A percentile compares a stretch with the other conserved stretches of the same genome.
phyloP scores from a whole-genome alignment of 2,329 filamentous ascomycete species.

The Fusarium sp. region DNA sequence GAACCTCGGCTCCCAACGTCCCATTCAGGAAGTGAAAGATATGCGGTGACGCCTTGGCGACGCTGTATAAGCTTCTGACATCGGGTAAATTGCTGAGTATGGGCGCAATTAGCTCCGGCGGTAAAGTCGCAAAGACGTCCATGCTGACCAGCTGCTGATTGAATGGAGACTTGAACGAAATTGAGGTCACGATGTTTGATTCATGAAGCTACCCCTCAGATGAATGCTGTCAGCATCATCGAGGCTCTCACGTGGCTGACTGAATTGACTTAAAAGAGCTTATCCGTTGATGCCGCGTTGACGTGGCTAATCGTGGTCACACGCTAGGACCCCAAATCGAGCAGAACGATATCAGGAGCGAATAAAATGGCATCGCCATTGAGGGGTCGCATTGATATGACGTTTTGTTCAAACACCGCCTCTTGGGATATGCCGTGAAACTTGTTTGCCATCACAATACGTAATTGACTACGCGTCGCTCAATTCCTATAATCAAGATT shows the following conservation, averaged over 20 bases:
- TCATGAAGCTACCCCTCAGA: constrained; percentile 6
- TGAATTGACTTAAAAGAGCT: background rate
- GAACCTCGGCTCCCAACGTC: constrained; percentile 1
- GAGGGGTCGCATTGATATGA: constrained; percentile 12
- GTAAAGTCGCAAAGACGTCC: constrained; percentile 16
- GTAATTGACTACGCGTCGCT: background rate
- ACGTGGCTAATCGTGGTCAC: background rate
- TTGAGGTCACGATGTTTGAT: background rate
- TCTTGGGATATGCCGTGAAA: background rate
- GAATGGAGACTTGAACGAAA: background rate
- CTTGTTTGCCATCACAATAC: background rate
- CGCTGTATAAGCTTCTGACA: constrained; percentile 3
- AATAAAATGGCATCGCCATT: constrained; percentile 7
- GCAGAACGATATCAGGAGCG: background rate
- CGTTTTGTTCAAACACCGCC: background rate
- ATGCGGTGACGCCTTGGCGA: background rate
- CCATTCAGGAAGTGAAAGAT: constrained; percentile 14
- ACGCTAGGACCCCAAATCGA: background rate
- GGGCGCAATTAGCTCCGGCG: constrained; percentile 14
- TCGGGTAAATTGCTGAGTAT: constrained; percentile 7
- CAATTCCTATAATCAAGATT: background rate
- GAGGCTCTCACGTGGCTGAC: constrained; percentile 9
- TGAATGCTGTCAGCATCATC: constrained; percentile 2
- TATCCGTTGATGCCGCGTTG: background rate
- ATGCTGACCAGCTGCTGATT: background rate